Conservation (phyloP, 768 basidiomycete genomes). For the Tylopilus rubrobrunneus region DNA sequence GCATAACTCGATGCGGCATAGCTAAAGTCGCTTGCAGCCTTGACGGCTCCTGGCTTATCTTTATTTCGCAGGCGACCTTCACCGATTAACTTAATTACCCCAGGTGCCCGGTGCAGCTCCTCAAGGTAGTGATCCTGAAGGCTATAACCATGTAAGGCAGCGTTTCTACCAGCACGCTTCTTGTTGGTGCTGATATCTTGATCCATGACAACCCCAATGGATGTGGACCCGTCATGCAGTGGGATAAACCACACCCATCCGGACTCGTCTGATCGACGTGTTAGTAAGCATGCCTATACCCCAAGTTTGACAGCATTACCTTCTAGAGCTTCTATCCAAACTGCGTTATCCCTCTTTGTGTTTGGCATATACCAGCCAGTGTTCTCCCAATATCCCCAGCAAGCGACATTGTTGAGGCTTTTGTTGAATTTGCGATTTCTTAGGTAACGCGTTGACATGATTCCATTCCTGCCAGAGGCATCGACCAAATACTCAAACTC, state of each 20-base stretch:
- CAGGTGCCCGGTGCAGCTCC: background rate
- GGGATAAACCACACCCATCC: background rate
- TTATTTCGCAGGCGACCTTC: background rate
- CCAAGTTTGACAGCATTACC: background rate
- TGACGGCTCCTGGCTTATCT: background rate
- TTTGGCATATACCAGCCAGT: background rate
- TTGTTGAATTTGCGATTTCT: slow-evolving; percentile 33
- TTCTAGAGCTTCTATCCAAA: background rate
- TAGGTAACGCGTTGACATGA: slow-evolving; percentile 27
- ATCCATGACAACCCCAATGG: background rate
- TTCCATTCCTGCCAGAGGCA: slow-evolving; percentile 10
- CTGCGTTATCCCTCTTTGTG: background rate
- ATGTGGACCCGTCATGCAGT: background rate
- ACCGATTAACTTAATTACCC: background rate
- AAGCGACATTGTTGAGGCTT: slow-evolving; percentile 32
- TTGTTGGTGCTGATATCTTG: background rate
- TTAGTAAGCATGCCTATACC: background rate
- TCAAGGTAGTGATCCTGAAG: background rate
- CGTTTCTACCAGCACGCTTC: background rate
- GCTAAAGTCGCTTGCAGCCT: background rate
- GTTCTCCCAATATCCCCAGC: slow-evolving; percentile 2
- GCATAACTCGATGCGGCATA: background rate
- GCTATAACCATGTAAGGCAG: background rate
- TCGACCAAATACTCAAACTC: slow-evolving; percentile 9
- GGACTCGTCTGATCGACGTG: background rate